Evolutionary conservation across 176 grass and related monocot species (phyloP).

Genomic region (Tillandsia fasciculata): DNA sequence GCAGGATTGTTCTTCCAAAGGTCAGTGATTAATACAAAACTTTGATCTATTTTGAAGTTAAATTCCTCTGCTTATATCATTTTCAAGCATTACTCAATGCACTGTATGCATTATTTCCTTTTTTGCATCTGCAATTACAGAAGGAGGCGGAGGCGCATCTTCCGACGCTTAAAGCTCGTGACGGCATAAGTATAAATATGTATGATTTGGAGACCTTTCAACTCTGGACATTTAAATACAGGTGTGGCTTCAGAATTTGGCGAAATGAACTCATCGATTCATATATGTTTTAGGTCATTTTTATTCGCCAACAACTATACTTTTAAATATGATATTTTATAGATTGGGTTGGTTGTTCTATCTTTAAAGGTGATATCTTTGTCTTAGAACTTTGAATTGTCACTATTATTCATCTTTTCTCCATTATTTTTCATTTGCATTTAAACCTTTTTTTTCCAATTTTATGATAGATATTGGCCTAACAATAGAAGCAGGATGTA

Average conservation of each 20-base stretch:
- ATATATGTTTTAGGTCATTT: neutral
- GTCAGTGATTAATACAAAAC: conserved; percentile 30
- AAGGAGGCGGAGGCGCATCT: conserved; percentile 76
- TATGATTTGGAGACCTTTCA: conserved; percentile 61
- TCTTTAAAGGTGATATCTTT: neutral
- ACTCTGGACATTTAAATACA: conserved; percentile 87
- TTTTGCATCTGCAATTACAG: conserved; percentile 32
- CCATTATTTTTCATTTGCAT: conserved; percentile 15
- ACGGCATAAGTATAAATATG: conserved; percentile 66
- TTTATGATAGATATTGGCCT: conserved; percentile 66
- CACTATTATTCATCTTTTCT: conserved; percentile 10
- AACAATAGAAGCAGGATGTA: conserved; percentile 99
- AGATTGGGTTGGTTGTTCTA: neutral
- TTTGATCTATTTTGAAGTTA: neutral
- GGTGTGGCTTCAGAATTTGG: conserved; percentile 20
- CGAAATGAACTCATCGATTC: conserved; percentile 5
- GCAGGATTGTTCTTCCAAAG: conserved; percentile 92
- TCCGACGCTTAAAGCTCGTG: conserved; percentile 53
- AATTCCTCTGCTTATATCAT: neutral
- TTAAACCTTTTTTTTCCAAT: neutral
- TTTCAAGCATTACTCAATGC: neutral
- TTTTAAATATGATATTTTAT: neutral
- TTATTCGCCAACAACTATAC: neutral
- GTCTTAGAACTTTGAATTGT: neutral
- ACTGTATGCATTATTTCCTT: conserved; percentile 4